These are phyloP conservation scores for Lathyrus tuberosus DNA, from an alignment of 306 rosid species.

Conservation along the genomic window DNA sequence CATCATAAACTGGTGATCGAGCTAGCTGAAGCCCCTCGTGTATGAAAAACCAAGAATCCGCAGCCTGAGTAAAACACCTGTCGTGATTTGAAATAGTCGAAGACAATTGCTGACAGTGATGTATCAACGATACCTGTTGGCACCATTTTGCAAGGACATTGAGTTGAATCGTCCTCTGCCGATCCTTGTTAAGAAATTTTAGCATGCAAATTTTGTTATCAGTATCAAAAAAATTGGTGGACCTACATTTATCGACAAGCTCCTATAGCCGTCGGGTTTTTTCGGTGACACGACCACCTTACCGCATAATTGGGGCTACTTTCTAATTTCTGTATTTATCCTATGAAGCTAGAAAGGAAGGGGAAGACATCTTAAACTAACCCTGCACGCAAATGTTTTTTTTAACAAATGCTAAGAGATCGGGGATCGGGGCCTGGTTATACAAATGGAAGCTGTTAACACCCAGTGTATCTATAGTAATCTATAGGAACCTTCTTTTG, in stretches of 20 bases:
- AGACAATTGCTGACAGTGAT: conserved; percentile 84
- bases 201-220: conserved; percentile 83
- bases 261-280: too few species aligned
- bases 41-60: conserved; percentile 97
- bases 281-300: too few species aligned
- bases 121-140: conserved; percentile 92
- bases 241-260: conserved; percentile 78
- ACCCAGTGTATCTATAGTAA: too few species aligned
- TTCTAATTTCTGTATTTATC: too few species aligned
- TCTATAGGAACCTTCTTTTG: too few species aligned
- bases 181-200: conserved; percentile 85
- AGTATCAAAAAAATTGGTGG: conserved; percentile 69
- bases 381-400: too few species aligned
- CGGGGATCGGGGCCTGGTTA: too few species aligned
- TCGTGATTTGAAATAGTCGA: conserved; percentile 95
- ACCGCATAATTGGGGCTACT: too few species aligned
- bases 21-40: conserved; percentile 99
- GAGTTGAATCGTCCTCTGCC: conserved; percentile 94
- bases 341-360: too few species aligned
- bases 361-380: too few species aligned
- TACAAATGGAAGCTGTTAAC: too few species aligned
- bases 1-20: conserved; percentile 96
- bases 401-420: too few species aligned
- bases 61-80: conserved; percentile 92
- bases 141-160: conserved; percentile 96